Conservation (phyloP, 192 early-diverging fungal species). For the Backusella sp. region DNA sequence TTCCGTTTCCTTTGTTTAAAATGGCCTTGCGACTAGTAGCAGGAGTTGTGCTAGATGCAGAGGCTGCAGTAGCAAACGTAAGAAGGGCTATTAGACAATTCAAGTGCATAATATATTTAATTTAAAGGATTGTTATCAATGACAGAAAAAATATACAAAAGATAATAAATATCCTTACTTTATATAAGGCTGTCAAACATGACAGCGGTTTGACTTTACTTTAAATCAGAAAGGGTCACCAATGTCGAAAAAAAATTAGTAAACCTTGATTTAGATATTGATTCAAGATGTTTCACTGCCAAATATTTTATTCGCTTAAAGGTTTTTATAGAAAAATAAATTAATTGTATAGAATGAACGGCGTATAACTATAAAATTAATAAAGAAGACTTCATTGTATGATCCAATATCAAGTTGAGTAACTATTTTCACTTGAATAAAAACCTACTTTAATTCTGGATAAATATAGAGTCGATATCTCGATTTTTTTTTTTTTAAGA, state of each 20-base stretch:
- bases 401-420: no score
- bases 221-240: neutral
- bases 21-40: neutral
- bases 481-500: no score
- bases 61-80: neutral
- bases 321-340: no score
- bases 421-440: no score
- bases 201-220: neutral
- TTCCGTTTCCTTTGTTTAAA: neutral
- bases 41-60: neutral
- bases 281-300: no score
- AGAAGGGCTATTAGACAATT: neutral
- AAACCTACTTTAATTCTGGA: no score
- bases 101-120: neutral
- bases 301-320: no score
- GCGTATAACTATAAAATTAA: no score
- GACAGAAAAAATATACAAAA: neutral
- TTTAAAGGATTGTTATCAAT: neutral
- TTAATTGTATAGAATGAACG: no score
- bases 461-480: no score
- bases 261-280: no score
- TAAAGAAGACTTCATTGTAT: no score
- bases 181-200: neutral
- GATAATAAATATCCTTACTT: neutral
- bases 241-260: neutral